Evolutionary conservation across 345 rosid species (phyloP).

Genomic region (Camelina hispida): DNA sequence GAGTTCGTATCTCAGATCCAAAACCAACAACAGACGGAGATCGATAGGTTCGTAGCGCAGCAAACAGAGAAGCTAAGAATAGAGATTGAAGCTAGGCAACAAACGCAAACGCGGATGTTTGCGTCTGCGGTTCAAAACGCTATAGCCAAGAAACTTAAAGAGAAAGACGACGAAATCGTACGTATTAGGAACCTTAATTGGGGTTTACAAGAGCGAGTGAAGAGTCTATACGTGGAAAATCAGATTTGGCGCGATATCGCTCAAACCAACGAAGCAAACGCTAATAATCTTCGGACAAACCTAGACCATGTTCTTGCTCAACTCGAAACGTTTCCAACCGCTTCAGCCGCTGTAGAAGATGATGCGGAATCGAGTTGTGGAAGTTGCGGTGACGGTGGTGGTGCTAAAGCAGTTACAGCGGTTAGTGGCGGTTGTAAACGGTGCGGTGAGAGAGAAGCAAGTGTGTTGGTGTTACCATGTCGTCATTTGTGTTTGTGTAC

Average conservation of each 20-base stretch:
- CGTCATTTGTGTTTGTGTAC: slow-evolving; percentile 85
- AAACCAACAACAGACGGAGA: slow-evolving; percentile 57
- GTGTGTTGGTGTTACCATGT: slow-evolving; percentile 85
- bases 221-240: slow-evolving; percentile 58
- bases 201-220: slow-evolving; percentile 68
- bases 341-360: slow-evolving; percentile 36
- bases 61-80: slow-evolving; percentile 61
- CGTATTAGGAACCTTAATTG: slow-evolving; percentile 61
- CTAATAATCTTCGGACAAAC: slow-evolving; percentile 60
- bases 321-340: slow-evolving; percentile 48
- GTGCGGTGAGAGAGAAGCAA: slow-evolving; percentile 72
- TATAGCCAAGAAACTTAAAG: slow-evolving; percentile 51
- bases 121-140: slow-evolving; percentile 53
- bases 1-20: slow-evolving; percentile 56
- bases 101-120: slow-evolving; percentile 62
- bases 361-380: slow-evolving; percentile 76
- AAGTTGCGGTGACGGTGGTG: slow-evolving; percentile 48
- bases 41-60: slow-evolving; percentile 58
- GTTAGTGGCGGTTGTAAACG: slow-evolving; percentile 49
- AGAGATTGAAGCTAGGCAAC: slow-evolving; percentile 66
- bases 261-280: slow-evolving; percentile 69
- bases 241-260: slow-evolving; percentile 74
- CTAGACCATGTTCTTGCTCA: slow-evolving; percentile 70
- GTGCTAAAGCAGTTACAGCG: slow-evolving; percentile 20
- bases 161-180: slow-evolving; percentile 70